Conservation (phyloP, 163 green algal genomes). For the Smithsoniella earleae region DNA sequence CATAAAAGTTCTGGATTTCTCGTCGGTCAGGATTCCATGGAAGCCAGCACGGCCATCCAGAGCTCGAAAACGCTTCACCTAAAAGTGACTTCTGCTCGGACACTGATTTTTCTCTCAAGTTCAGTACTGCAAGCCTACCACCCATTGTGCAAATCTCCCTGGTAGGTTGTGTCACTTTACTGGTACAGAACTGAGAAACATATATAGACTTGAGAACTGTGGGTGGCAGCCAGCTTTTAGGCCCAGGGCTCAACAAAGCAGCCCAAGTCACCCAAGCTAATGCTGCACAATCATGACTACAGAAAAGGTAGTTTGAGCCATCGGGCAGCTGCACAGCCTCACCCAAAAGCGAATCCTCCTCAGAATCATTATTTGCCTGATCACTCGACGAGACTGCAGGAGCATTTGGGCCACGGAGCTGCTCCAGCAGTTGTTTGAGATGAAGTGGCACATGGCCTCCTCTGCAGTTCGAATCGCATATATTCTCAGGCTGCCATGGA, state of each 20-base stretch:
- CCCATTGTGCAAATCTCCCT: too few relatives aligned
- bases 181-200: too few relatives aligned
- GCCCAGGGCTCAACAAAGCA: slow-evolving; percentile 5
- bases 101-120: too few relatives aligned
- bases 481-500: not conserved
- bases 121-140: too few relatives aligned
- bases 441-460: not conserved
- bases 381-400: too few relatives aligned
- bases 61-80: too few relatives aligned
- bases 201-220: too few relatives aligned
- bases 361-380: too few relatives aligned
- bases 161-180: too few relatives aligned
- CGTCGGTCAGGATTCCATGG: not conserved
- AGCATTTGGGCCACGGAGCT: too few relatives aligned
- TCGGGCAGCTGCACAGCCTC: not conserved
- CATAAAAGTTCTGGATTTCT: slow-evolving; percentile 47
- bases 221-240: not conserved
- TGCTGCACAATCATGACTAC: slow-evolving; percentile 24
- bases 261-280: slow-evolving; percentile 26
- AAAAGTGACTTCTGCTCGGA: too few relatives aligned
- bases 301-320: slow-evolving; percentile 20
- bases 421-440: not conserved
- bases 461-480: not conserved
- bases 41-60: not conserved
- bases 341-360: not conserved